Evolutionary conservation across 768 basidiomycete species (phyloP).

Genomic region (Psilocybe tampanensis): DNA sequence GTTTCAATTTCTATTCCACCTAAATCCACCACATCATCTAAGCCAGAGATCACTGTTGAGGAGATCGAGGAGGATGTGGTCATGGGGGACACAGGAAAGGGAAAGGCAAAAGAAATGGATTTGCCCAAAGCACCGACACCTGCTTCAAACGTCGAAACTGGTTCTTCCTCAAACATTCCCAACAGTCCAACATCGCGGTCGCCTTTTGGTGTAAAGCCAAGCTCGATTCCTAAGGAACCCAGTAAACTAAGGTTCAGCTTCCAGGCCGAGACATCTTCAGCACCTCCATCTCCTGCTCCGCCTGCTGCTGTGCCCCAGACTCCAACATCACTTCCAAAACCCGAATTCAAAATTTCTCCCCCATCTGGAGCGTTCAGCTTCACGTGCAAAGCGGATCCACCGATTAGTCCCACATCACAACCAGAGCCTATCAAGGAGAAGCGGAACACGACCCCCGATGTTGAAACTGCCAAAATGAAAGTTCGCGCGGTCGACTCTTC

Average conservation of each 20-base stretch:
- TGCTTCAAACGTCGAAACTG: slow-evolving; percentile 6
- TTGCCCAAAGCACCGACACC: slow-evolving; percentile 3
- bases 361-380: slow-evolving; percentile 20
- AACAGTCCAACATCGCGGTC: slow-evolving; percentile 21
- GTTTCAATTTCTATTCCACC: slow-evolving; percentile 2
- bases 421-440: neutral
- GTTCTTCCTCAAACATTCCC: slow-evolving; percentile 5
- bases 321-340: slow-evolving; percentile 9
- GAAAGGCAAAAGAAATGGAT: slow-evolving; percentile 19
- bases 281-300: slow-evolving; percentile 26
- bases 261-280: slow-evolving; percentile 49
- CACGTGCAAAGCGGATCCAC: slow-evolving; percentile 13
- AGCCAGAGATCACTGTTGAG: slow-evolving; percentile 30
- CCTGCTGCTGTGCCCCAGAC: slow-evolving; percentile 19
- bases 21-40: slow-evolving; percentile 3
- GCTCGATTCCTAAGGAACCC: slow-evolving; percentile 68
- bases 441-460: neutral
- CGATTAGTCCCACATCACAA: neutral
- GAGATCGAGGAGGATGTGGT: slow-evolving; percentile 28
- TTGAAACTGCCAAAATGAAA: slow-evolving; percentile 18
- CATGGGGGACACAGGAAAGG: slow-evolving; percentile 15
- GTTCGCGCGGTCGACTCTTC: slow-evolving; percentile 29
- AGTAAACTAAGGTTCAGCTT: slow-evolving; percentile 79
- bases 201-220: slow-evolving; percentile 43
- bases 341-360: slow-evolving; percentile 12